phyloP scores from a whole-genome alignment of 495 filamentous ascomycete species.

The Barbatosphaeria neglecta region DNA sequence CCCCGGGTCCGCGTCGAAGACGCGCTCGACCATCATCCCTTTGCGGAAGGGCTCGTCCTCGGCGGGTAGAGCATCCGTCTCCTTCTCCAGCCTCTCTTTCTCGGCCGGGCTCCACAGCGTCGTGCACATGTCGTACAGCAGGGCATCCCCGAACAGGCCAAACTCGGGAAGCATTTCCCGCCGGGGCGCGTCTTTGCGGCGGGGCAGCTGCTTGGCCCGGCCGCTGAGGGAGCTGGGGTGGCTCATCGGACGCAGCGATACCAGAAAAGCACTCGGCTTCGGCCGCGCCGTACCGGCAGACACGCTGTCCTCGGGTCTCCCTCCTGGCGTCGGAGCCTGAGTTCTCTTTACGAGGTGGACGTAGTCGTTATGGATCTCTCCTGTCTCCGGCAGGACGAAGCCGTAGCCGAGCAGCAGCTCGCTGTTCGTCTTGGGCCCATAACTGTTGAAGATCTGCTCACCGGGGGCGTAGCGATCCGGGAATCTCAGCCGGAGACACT shows the following conservation, averaged over 20 bases:
- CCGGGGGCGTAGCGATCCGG: conserved; percentile 15
- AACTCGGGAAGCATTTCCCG: conserved; percentile 20
- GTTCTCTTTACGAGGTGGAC: conserved; percentile 34
- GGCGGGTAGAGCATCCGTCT: not conserved
- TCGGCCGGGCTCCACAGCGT: conserved; percentile 9
- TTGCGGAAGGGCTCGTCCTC: not conserved
- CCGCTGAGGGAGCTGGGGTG: conserved; percentile 24
- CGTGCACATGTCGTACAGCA: conserved; percentile 21
- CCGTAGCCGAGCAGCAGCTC: conserved; percentile 44
- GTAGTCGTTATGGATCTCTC: conserved; percentile 36
- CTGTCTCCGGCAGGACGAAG: conserved; percentile 30
- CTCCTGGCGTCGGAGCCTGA: too few species aligned
- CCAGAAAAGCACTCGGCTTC: conserved; percentile 18
- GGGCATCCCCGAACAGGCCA: conserved; percentile 27
- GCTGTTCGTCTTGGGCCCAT: conserved; percentile 40
- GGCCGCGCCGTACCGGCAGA: too few species aligned
- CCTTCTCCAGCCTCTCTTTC: conserved; percentile 1
- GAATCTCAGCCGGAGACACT: conserved; percentile 18
- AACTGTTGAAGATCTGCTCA: conserved; percentile 41
- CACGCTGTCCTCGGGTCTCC: conserved; percentile 12
- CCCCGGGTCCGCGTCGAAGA: not conserved
- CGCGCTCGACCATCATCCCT: not conserved
- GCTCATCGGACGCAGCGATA: conserved; percentile 26
- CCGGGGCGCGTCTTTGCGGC: conserved; percentile 1
- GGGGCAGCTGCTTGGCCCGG: conserved; percentile 13